Percentiles rank a stretch among this genome's conserved stretches.
Evolutionary conservation across 2,329 filamentous ascomycete species (phyloP).

Genomic region (Botrytis galanthina): DNA sequence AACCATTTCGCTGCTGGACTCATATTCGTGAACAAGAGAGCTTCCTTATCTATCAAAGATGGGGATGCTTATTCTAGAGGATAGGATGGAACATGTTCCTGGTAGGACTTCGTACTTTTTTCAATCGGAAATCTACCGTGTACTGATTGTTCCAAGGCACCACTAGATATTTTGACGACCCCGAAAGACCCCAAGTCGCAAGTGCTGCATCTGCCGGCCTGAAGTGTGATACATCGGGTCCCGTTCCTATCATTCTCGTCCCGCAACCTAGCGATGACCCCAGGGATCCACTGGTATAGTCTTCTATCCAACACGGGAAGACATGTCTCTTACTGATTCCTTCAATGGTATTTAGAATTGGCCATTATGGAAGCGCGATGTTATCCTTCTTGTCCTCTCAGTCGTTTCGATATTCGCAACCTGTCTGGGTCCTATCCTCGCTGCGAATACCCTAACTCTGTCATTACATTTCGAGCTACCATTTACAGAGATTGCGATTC

Average conservation of each 20-base stretch:
- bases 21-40: not conserved
- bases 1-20: not conserved
- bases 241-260: slow-evolving; percentile 72
- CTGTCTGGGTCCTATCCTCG: slow-evolving; percentile 80
- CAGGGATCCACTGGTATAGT: slow-evolving; percentile 75
- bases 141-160: slow-evolving; percentile 46
- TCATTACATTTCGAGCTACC: slow-evolving; percentile 61
- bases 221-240: slow-evolving; percentile 70
- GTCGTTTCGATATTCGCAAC: slow-evolving; percentile 80
- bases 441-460: slow-evolving; percentile 81
- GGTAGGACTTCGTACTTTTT: slow-evolving; percentile 49
- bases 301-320: not conserved
- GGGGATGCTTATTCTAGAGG: slow-evolving; percentile 66
- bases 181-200: slow-evolving; percentile 47
- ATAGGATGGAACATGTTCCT: slow-evolving; percentile 63
- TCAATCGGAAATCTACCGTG: not conserved
- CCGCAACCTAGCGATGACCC: slow-evolving; percentile 90
- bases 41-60: slow-evolving; percentile 23
- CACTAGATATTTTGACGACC: slow-evolving; percentile 63
- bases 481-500: slow-evolving; percentile 74
- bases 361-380: slow-evolving; percentile 81
- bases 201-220: slow-evolving; percentile 47
- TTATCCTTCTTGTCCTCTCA: slow-evolving; percentile 76
- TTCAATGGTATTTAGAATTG: slow-evolving; percentile 57
- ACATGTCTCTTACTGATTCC: slow-evolving; percentile 21